phyloP scores from a whole-genome alignment of 768 basidiomycete species.

The Gymnopilus junonius region DNA sequence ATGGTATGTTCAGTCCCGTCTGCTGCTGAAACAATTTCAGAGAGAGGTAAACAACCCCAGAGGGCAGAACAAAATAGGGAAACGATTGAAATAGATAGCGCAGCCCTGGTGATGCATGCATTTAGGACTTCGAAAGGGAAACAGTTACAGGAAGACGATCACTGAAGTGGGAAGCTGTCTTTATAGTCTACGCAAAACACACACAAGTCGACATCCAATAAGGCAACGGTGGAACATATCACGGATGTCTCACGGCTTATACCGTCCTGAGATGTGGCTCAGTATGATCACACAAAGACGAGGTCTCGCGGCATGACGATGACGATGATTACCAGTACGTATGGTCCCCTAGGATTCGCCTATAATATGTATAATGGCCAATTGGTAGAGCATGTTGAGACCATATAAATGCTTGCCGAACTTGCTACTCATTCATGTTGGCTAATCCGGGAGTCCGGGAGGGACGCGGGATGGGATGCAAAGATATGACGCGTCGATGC shows the following conservation, averaged over 20 bases:
- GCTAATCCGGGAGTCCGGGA: no score
- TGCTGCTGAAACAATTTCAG: constrained; percentile 3
- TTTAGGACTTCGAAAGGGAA: neutral
- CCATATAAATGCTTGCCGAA: no score
- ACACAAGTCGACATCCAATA: neutral
- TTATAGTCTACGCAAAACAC: no score
- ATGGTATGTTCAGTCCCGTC: neutral
- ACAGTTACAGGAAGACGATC: neutral
- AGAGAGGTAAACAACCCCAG: constrained; percentile 4
- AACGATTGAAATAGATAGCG: constrained; percentile 10
- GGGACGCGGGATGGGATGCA: no score
- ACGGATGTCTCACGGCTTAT: neutral
- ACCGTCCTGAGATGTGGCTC: neutral
- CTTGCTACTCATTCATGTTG: no score
- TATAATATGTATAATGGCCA: no score
- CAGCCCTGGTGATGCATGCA: constrained; percentile 15
- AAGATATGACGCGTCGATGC: neutral
- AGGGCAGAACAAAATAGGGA: constrained; percentile 16
- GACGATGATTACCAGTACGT: no score
- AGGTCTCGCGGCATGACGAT: neutral
- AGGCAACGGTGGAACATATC: neutral
- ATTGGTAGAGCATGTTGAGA: no score
- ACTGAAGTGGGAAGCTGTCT: neutral
- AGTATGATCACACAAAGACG: neutral
- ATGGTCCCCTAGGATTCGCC: no score